These are phyloP conservation scores for Monosporascus ibericus DNA, from an alignment of 2,329 filamentous ascomycete species.

Conservation along the genomic window DNA sequence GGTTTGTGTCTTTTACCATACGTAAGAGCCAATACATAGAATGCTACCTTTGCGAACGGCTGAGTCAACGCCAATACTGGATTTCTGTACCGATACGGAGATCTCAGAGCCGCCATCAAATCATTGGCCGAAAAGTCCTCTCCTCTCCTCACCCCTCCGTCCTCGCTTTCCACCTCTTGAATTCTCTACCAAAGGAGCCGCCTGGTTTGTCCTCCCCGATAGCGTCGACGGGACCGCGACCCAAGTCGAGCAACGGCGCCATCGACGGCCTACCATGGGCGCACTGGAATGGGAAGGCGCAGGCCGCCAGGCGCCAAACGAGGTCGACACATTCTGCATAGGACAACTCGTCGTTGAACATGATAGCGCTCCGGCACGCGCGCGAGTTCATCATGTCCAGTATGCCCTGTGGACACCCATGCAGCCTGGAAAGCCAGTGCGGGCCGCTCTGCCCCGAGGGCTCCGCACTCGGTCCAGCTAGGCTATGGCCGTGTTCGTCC, in stretches of 20 bases:
- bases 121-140: neutral
- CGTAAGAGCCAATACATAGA: too few species aligned
- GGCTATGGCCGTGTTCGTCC: conserved; percentile 36
- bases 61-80: too few species aligned
- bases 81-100: too few species aligned
- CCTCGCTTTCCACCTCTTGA: conserved; percentile 17
- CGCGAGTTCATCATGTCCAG: conserved; percentile 71
- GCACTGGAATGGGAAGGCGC: conserved; percentile 74
- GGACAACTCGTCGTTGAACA: conserved; percentile 72
- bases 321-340: conserved; percentile 52
- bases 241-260: conserved; percentile 54
- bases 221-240: conserved; percentile 11
- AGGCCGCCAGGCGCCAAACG: conserved; percentile 50
- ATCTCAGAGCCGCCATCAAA: too few species aligned
- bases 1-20: too few species aligned
- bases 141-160: neutral
- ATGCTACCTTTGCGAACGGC: too few species aligned
- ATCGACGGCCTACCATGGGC: conserved; percentile 70
- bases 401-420: conserved; percentile 67
- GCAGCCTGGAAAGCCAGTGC: conserved; percentile 57
- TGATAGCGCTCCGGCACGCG: conserved; percentile 73
- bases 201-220: conserved; percentile 1
- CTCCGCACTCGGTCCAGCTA: neutral
- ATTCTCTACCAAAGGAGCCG: conserved; percentile 16
- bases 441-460: conserved; percentile 4